phyloP scores from a whole-genome alignment of 176 grass and related monocot genomes.

The Aechmea fasciata region DNA sequence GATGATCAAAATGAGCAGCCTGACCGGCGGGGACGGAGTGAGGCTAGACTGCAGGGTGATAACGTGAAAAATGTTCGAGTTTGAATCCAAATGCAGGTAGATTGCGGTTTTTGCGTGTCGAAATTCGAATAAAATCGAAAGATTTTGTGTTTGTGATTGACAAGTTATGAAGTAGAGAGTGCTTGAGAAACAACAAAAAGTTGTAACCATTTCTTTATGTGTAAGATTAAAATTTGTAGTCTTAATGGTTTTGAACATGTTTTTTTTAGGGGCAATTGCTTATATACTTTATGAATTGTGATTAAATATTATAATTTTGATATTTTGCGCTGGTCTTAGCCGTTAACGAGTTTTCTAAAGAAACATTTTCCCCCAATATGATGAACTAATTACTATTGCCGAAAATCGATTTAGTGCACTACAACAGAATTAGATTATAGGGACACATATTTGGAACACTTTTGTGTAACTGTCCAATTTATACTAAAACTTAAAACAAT shows the following conservation, averaged over 20 bases:
- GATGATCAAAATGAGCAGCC: slow-evolving; percentile 60
- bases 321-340: no score
- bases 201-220: background rate
- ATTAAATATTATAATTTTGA: background rate
- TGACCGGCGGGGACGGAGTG: slow-evolving; percentile 58
- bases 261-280: no score
- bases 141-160: background rate
- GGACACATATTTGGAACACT: no score
- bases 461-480: no score
- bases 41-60: slow-evolving; percentile 61
- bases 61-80: no score
- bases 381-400: no score
- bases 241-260: background rate
- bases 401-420: no score
- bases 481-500: no score
- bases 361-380: no score
- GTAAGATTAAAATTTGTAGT: background rate
- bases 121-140: background rate
- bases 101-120: background rate
- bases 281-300: background rate
- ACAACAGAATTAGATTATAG: no score
- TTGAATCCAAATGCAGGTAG: no score
- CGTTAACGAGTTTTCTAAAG: no score
- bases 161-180: background rate
- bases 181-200: background rate